Conservation (phyloP, 768 basidiomycete genomes). For the Boletus edulis region DNA sequence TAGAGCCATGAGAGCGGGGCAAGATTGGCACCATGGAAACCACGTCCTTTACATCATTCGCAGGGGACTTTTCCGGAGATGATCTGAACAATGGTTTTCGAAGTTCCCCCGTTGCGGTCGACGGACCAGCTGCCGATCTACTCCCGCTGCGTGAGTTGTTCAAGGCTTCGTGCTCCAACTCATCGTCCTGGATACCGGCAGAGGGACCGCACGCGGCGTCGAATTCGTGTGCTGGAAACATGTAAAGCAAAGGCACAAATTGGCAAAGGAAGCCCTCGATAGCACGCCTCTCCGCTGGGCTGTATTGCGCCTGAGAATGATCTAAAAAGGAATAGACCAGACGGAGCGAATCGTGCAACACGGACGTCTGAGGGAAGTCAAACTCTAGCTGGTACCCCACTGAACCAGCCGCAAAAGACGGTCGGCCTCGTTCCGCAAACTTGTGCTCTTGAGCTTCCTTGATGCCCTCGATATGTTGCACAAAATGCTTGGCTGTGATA, state of each 20-base stretch:
- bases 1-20: slow-evolving; percentile 3
- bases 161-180: slow-evolving; percentile 26
- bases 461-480: slow-evolving; percentile 71
- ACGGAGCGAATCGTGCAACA: slow-evolving; percentile 87
- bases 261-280: slow-evolving; percentile 83
- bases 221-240: slow-evolving; percentile 63
- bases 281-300: slow-evolving; percentile 69
- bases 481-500: slow-evolving; percentile 81
- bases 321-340: slow-evolving; percentile 91
- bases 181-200: slow-evolving; percentile 43
- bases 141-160: slow-evolving; percentile 34
- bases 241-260: slow-evolving; percentile 83
- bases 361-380: slow-evolving; percentile 69
- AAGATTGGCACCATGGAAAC: slow-evolving; percentile 28
- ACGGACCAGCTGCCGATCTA: slow-evolving; percentile 46
- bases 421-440: slow-evolving; percentile 25
- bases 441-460: slow-evolving; percentile 56
- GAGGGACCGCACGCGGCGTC: slow-evolving; percentile 59
- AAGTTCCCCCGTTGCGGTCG: slow-evolving; percentile 62
- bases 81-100: slow-evolving; percentile 80
- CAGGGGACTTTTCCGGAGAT: slow-evolving; percentile 54
- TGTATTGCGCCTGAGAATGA: slow-evolving; percentile 75
- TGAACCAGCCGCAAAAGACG: slow-evolving; percentile 43
- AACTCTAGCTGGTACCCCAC: slow-evolving; percentile 77
- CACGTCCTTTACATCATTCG: slow-evolving; percentile 28